phyloP scores from a whole-genome alignment of 2,329 filamentous ascomycete species.

The Emericellopsis atlantica region DNA sequence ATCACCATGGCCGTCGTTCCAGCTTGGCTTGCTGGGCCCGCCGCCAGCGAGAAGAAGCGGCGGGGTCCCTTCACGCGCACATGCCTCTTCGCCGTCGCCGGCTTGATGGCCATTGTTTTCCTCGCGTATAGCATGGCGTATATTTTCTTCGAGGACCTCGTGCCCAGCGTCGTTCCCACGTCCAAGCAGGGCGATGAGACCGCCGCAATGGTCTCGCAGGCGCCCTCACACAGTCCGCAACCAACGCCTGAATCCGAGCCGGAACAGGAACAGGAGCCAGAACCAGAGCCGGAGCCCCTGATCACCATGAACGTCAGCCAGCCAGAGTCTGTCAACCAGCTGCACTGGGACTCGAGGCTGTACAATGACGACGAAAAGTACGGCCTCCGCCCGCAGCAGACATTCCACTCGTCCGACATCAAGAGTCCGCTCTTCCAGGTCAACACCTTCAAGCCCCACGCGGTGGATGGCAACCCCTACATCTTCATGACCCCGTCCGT shows the following conservation, averaged over 20 bases:
- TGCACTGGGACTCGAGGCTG: background rate
- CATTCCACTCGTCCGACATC: background rate
- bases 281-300: background rate
- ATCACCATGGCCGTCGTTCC: too few species aligned
- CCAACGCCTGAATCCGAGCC: background rate
- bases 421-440: conserved; percentile 1
- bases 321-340: background rate
- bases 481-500: conserved; percentile 10
- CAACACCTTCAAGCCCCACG: conserved; percentile 28
- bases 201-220: background rate
- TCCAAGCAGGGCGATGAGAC: background rate
- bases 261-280: background rate
- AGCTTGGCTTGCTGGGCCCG: too few species aligned
- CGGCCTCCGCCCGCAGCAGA: background rate
- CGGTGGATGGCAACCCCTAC: conserved; percentile 22
- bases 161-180: background rate
- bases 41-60: too few species aligned
- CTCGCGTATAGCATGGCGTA: background rate
- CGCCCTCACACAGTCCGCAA: too few species aligned
- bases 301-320: background rate
- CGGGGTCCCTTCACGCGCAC: too few species aligned
- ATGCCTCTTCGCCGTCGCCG: background rate
- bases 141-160: conserved; percentile 1
- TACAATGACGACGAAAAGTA: conserved; percentile 1
- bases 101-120: background rate